Percentiles rank a stretch among this genome's conserved stretches.
Conservation (phyloP, 108 stramenopile species). For the Schizochytrium sp. region DNA sequence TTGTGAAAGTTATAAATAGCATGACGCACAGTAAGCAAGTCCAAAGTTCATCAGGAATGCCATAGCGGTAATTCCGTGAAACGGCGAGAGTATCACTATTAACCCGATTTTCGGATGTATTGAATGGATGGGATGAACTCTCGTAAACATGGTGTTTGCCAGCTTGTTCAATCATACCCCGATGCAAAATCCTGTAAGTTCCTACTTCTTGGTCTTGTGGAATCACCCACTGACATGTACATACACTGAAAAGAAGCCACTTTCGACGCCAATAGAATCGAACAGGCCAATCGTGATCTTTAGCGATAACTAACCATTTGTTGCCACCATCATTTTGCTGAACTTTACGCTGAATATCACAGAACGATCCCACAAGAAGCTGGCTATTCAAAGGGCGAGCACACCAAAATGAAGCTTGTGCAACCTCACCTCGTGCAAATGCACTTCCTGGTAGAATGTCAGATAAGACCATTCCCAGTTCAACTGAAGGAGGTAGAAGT, state of each 20-base stretch:
- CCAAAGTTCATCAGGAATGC: constrained; percentile 5
- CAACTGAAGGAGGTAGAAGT: neutral
- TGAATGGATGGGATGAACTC: neutral
- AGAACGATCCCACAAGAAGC: neutral
- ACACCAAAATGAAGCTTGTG: constrained; percentile 31
- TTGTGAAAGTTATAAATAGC: neutral
- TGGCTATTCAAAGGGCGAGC: constrained; percentile 45
- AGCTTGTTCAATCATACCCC: neutral
- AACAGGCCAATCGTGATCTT: constrained; percentile 29
- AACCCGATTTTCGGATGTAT: neutral
- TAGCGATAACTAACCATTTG: neutral
- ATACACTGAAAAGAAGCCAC: neutral
- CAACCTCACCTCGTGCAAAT: neutral
- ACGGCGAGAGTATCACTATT: neutral
- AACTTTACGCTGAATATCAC: neutral
- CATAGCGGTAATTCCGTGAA: constrained; percentile 5
- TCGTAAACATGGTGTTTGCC: neutral
- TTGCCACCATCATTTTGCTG: neutral
- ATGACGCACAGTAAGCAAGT: neutral
- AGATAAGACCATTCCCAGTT: neutral
- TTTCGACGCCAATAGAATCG: neutral
- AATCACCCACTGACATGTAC: constrained; percentile 49
- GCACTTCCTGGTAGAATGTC: neutral
- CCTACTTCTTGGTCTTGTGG: neutral
- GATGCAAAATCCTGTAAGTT: neutral